A percentile compares a stretch with the other conserved stretches of the same genome.
Evolutionary conservation across 345 rosid species (phyloP).

Genomic region (Brassica rapa): DNA sequence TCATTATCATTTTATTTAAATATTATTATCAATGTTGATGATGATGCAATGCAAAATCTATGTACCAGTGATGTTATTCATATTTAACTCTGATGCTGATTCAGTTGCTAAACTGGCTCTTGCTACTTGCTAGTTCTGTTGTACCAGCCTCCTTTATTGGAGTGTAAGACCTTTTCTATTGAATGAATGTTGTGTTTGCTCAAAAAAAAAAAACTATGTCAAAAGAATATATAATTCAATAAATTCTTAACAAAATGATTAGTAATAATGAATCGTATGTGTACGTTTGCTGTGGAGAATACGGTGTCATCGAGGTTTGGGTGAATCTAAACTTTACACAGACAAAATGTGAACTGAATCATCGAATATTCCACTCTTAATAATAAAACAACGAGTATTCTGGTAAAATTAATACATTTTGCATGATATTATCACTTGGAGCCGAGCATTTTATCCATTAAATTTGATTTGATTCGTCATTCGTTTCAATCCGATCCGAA

Average conservation of each 20-base stretch:
- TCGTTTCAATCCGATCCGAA: too few species aligned
- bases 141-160: too few species aligned
- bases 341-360: neutral
- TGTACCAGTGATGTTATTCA: neutral
- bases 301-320: neutral
- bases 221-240: constrained; percentile 1
- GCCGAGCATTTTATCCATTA: too few species aligned
- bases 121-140: too few species aligned
- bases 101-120: too few species aligned
- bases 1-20: neutral
- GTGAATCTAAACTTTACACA: constrained; percentile 12
- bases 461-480: too few species aligned
- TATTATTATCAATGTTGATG: neutral
- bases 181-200: too few species aligned
- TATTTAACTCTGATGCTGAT: neutral
- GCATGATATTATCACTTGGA: neutral
- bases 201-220: neutral
- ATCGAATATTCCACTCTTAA: neutral
- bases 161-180: too few species aligned
- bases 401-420: neutral
- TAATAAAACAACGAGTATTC: neutral
- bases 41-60: constrained; percentile 6
- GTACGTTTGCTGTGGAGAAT: neutral
- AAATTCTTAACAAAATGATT: neutral
- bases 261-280: neutral